Evolutionary conservation across 2,329 filamentous ascomycete genomes (phyloP).

Genomic region (Hypoxylon sp.): DNA sequence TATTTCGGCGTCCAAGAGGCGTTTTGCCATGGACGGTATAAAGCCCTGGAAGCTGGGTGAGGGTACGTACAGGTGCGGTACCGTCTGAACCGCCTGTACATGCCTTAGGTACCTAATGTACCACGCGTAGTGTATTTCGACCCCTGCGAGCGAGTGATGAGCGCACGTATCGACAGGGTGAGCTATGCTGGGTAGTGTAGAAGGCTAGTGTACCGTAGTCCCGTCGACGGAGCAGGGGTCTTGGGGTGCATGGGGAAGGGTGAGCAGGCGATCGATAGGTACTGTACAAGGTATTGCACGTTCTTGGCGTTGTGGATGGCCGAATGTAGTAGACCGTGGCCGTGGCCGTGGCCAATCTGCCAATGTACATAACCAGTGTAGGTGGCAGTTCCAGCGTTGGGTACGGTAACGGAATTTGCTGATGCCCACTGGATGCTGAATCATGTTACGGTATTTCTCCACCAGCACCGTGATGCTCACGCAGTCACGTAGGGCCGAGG

Average conservation of each 20-base stretch:
- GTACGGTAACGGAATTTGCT: constrained; percentile 34
- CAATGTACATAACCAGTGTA: constrained; percentile 9
- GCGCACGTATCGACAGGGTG: constrained; percentile 42
- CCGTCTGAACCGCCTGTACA: constrained; percentile 3
- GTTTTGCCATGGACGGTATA: constrained; percentile 35
- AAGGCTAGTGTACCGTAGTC: constrained; percentile 20
- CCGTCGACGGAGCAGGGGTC: constrained; percentile 32
- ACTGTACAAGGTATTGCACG: constrained; percentile 36
- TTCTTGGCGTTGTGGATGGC: constrained; percentile 42
- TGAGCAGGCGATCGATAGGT: constrained; percentile 42
- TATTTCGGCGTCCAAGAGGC: constrained; percentile 43
- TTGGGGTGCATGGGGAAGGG: constrained; percentile 11
- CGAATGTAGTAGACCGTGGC: constrained; percentile 40
- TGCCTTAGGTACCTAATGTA: constrained; percentile 3
- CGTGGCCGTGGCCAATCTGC: constrained; percentile 30
- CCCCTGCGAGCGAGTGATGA: constrained; percentile 32
- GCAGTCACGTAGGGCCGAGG: constrained; percentile 12
- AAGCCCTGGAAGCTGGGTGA: constrained; percentile 36
- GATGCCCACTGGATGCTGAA: constrained; percentile 23
- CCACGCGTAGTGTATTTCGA: constrained; percentile 18
- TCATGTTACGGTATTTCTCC: constrained; percentile 37
- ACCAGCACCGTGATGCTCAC: constrained; percentile 21
- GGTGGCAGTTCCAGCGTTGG: constrained; percentile 19
- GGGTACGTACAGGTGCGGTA: constrained; percentile 31
- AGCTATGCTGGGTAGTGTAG: too few species aligned